Conservation (phyloP, 306 rosid species). For the Prunus armeniaca region DNA sequence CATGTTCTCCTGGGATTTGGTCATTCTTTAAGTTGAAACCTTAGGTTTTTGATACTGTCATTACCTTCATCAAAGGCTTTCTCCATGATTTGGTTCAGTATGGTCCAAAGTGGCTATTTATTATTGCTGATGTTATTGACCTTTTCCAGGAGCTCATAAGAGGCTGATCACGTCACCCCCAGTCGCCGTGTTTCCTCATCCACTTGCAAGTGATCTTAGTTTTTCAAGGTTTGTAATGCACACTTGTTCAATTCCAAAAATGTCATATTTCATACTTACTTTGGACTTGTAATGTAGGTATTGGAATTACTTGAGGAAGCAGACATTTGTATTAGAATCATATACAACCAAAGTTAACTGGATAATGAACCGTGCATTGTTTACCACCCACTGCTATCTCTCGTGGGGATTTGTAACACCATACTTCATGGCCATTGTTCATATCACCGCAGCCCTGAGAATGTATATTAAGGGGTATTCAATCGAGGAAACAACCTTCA, state of each 20-base stretch:
- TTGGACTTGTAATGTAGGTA: conserved; percentile 53
- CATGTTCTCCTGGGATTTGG: background rate
- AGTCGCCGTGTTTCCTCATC: conserved; percentile 96
- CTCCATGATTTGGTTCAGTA: background rate
- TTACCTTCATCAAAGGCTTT: background rate
- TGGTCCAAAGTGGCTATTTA: background rate
- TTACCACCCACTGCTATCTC: conserved; percentile 72
- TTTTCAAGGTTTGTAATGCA: conserved; percentile 71
- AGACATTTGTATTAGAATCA: conserved; percentile 96
- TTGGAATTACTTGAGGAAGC: conserved; percentile 99
- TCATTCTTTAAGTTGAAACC: background rate
- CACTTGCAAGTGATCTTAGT: conserved; percentile 93
- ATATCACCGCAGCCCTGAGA: conserved; percentile 65
- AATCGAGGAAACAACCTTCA: conserved; percentile 48
- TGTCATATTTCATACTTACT: conserved; percentile 12
- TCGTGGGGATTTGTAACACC: conserved; percentile 97
- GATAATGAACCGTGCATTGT: conserved; percentile 92
- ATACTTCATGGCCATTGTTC: conserved; percentile 64
- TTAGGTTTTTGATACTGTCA: background rate
- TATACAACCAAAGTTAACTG: conserved; percentile 72
- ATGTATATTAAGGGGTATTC: conserved; percentile 51
- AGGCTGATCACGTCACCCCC: conserved; percentile 92
- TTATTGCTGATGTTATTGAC: conserved; percentile 17
- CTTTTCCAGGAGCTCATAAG: conserved; percentile 76
- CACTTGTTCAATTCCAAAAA: conserved; percentile 8